Percentiles rank a stretch among this genome's conserved stretches.
phyloP scores from a whole-genome alignment of 805 yeast genomes.

The Saccharomyces eubayanus region DNA sequence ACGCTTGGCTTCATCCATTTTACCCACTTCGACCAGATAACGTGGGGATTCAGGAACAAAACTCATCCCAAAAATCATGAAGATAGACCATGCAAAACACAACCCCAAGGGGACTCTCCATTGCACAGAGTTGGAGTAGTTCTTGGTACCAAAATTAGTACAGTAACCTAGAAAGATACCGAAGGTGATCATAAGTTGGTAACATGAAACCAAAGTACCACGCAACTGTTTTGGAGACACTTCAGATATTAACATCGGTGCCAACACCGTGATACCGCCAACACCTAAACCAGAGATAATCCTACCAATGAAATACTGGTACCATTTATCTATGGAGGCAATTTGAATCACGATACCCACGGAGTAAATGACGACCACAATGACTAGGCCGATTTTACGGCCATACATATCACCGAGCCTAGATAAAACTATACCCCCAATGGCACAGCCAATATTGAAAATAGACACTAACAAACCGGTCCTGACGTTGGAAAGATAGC shows the following conservation, averaged over 20 bases:
- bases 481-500: conserved; percentile 43
- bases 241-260: conserved; percentile 58
- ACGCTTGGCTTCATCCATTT: conserved; percentile 51
- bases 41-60: conserved; percentile 72
- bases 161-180: conserved; percentile 76
- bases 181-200: conserved; percentile 61
- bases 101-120: conserved; percentile 70
- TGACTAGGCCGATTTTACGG: conserved; percentile 53
- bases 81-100: conserved; percentile 39
- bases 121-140: conserved; percentile 39
- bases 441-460: conserved; percentile 67
- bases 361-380: conserved; percentile 52
- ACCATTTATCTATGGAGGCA: conserved; percentile 46
- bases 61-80: conserved; percentile 32
- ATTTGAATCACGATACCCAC: conserved; percentile 63
- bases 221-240: conserved; percentile 38
- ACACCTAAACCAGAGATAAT: conserved; percentile 64
- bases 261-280: conserved; percentile 67
- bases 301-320: conserved; percentile 64
- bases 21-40: conserved; percentile 47
- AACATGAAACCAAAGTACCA: conserved; percentile 63
- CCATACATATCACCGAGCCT: conserved; percentile 55
- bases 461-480: conserved; percentile 49
- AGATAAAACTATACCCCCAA: conserved; percentile 56
- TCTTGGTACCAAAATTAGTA: conserved; percentile 50